Base-by-base conservation (phyloP, 2,329 filamentous ascomycete species). In the Stagonosporopsis chrysanthemi region DNA sequence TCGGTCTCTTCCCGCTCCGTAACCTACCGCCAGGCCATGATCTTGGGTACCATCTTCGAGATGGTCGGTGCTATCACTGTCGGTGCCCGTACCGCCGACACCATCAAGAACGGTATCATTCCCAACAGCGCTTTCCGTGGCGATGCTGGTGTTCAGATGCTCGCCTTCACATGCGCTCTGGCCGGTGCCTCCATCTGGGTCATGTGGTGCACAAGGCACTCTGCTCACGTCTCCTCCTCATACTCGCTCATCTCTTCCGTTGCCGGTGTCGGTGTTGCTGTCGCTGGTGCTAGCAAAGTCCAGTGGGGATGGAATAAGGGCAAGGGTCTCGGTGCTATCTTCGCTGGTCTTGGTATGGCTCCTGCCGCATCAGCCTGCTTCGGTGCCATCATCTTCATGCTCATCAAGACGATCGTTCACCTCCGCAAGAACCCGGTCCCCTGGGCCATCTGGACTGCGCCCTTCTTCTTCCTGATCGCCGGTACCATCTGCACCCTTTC, bases 1-100 rank as follows among this genome's bases (percentile, higher is more conserved):
- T 89, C 86, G 69, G 90, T 93, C 57, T 92, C 90, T 19, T 92
- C 90, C n/a, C 81, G 90, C 51, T 92, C 90, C 64, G 82, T 91
- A 69, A 81, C 87, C 2, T 90, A 91, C 78, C 77, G 85, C 65
- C 86, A 88, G 77, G 89, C 80, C 59, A 81, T 82, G 78, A 51
- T 78, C 48, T 67, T 82, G 17, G 79, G 78, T 31, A 75, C 78
- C 39, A 70, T 81, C 38, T 79, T 78, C 71, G 81, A 83, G 64
- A 80, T 82, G 70, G 66, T 78, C 6, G 81, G 81, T 38, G 78
- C 79, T 51, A 77, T 80, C 46, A 72, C 77, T 46, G 80, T 70
- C 44, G 76, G 77, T 62, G 73, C 75, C 24, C 75, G 77, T 70
- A 91, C 88, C 2, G 89, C 89, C 58, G 85, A 87, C 38, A 92